phyloP scores from a whole-genome alignment of 1,139 yeast species.

The Taiozyma sp. region DNA sequence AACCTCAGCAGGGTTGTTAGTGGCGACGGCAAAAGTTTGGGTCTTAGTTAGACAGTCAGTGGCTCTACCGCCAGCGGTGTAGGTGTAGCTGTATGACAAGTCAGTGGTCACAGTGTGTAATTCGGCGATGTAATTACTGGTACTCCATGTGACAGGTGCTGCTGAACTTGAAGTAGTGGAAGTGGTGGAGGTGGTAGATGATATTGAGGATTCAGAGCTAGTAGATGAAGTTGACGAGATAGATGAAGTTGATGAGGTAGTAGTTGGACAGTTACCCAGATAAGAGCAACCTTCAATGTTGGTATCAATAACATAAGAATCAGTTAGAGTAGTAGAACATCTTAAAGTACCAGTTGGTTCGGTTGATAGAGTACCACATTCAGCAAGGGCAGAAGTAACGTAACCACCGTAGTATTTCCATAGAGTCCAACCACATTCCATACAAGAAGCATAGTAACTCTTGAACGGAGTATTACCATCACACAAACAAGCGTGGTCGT shows the following conservation, averaged over 20 bases:
- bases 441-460: slow-evolving; percentile 20
- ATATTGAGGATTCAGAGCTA: background rate
- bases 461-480: slow-evolving; percentile 15
- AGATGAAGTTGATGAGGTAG: background rate
- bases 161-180: slow-evolving; percentile 1
- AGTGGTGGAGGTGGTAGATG: background rate
- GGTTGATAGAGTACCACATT: slow-evolving; percentile 18
- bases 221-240: background rate
- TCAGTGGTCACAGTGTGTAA: slow-evolving; percentile 15
- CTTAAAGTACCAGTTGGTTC: slow-evolving; percentile 24
- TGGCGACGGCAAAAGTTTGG: background rate
- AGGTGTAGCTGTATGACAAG: slow-evolving; percentile 9
- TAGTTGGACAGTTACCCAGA: slow-evolving; percentile 12
- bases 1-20: slow-evolving; percentile 6
- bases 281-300: slow-evolving; percentile 12
- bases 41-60: slow-evolving; percentile 12
- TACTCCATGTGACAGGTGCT: slow-evolving; percentile 1
- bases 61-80: slow-evolving; percentile 5
- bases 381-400: slow-evolving; percentile 21
- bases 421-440: slow-evolving; percentile 28
- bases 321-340: slow-evolving; percentile 20
- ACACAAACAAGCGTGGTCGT: slow-evolving; percentile 22
- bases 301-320: slow-evolving; percentile 17
- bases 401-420: slow-evolving; percentile 25
- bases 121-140: slow-evolving; percentile 5